These are phyloP conservation scores for Colletotrichum liriopes DNA, from an alignment of 2,329 filamentous ascomycete genomes.

Conservation along the genomic window DNA sequence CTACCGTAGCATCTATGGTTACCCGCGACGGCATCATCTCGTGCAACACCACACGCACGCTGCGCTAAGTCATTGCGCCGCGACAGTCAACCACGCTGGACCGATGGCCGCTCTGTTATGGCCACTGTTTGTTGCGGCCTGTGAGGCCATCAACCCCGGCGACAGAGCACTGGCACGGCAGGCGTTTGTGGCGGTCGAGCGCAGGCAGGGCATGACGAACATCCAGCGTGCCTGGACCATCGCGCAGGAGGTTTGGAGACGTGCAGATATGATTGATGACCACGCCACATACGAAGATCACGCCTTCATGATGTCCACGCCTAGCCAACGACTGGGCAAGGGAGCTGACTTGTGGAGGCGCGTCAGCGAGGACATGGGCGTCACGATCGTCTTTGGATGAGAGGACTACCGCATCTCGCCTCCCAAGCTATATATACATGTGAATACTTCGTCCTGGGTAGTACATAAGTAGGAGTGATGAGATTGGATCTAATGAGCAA, in stretches of 20 bases:
- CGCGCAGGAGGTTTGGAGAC: conserved; percentile 73
- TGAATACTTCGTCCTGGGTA: background rate
- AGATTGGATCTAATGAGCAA: conserved; percentile 19
- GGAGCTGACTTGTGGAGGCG: conserved; percentile 67
- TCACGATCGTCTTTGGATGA: conserved; percentile 73
- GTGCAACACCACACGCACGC: conserved; percentile 70
- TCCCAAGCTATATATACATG: background rate
- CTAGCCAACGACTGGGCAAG: conserved; percentile 37
- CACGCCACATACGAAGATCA: conserved; percentile 38
- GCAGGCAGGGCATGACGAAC: conserved; percentile 76
- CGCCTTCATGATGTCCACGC: conserved; percentile 28
- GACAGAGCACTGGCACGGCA: conserved; percentile 68
- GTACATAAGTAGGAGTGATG: conserved; percentile 2
- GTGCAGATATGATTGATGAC: conserved; percentile 60
- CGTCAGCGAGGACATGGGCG: conserved; percentile 72
- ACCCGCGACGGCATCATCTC: conserved; percentile 60
- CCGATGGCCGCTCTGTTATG: conserved; percentile 77
- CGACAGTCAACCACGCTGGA: conserved; percentile 68
- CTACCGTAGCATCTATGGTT: conserved; percentile 68
- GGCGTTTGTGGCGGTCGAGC: conserved; percentile 68
- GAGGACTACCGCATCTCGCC: background rate
- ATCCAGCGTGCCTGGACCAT: conserved; percentile 74
- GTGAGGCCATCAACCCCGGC: conserved; percentile 66
- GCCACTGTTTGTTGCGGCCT: conserved; percentile 76
- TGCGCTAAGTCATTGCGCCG: conserved; percentile 68